Evolutionary conservation across 352 stramenopile genomes (phyloP).

Genomic region (Phytophthora sojae): DNA sequence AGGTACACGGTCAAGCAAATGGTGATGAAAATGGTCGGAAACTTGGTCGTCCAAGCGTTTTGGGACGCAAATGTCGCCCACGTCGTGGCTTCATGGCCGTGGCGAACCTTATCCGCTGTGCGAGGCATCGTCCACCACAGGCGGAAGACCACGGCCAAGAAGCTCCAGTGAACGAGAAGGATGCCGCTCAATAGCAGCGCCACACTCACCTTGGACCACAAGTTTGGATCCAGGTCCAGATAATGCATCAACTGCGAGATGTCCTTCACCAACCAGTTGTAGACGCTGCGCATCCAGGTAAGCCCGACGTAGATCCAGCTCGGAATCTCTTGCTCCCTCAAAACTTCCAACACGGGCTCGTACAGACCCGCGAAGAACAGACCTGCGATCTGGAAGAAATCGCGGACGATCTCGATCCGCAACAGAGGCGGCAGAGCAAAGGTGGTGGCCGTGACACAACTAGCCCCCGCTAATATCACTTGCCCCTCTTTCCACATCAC

Average conservation of each 20-base stretch:
- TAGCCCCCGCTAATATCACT: constrained; percentile 17
- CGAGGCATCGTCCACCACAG: constrained; percentile 2
- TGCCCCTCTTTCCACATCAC: too few relatives aligned
- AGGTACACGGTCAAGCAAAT: constrained; percentile 55
- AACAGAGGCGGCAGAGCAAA: constrained; percentile 35
- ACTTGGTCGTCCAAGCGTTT: constrained; percentile 34
- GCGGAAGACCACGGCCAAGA: background rate
- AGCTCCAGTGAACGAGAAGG: background rate
- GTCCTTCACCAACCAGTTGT: background rate
- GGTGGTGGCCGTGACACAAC: too few relatives aligned
- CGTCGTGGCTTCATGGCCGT: constrained; percentile 50
- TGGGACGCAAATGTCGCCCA: constrained; percentile 46
- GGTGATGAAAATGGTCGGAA: constrained; percentile 51
- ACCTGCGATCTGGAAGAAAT: constrained; percentile 55
- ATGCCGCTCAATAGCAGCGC: constrained; percentile 26
- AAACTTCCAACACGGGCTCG: constrained; percentile 27
- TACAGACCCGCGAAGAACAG: constrained; percentile 58
- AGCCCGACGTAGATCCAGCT: too few relatives aligned
- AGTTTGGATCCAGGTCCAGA: background rate
- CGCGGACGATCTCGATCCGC: constrained; percentile 51
- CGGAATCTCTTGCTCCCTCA: background rate
- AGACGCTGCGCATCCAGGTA: background rate
- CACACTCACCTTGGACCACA: background rate
- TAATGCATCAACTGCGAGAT: background rate
- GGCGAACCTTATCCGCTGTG: constrained; percentile 55